Conservation (phyloP, 345 rosid species). For the Leavenworthia alabamica region DNA sequence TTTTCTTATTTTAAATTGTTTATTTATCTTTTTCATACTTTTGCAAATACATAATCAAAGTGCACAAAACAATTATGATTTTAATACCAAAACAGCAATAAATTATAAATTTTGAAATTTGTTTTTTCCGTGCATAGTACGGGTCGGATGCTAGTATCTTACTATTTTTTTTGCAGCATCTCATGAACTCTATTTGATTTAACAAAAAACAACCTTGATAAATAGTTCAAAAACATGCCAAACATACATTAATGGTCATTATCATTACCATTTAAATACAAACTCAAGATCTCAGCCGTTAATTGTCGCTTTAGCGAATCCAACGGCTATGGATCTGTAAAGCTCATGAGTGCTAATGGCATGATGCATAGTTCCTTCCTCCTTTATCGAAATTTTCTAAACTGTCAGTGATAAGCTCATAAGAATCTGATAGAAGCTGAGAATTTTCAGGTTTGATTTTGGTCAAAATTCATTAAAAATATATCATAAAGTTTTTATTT, state of each 20-base stretch:
- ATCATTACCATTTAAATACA: background rate
- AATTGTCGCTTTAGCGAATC: background rate
- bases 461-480: background rate
- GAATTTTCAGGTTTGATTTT: background rate
- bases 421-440: background rate
- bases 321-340: conserved; percentile 2
- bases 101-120: too few species aligned
- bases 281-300: conserved; percentile 12
- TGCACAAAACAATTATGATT: too few species aligned
- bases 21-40: too few species aligned
- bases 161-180: too few species aligned
- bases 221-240: background rate
- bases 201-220: background rate
- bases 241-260: background rate
- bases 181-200: too few species aligned
- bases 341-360: background rate
- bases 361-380: conserved; percentile 9
- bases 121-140: too few species aligned
- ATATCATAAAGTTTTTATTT: conserved; percentile 3
- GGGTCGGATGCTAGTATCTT: too few species aligned
- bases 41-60: too few species aligned
- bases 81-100: too few species aligned
- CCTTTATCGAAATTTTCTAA: too few species aligned
- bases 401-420: background rate
- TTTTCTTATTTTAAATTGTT: too few species aligned